These are phyloP conservation scores for Hypoxylon sp. DNA, from an alignment of 2,329 filamentous ascomycete genomes.

Conservation along the genomic window DNA sequence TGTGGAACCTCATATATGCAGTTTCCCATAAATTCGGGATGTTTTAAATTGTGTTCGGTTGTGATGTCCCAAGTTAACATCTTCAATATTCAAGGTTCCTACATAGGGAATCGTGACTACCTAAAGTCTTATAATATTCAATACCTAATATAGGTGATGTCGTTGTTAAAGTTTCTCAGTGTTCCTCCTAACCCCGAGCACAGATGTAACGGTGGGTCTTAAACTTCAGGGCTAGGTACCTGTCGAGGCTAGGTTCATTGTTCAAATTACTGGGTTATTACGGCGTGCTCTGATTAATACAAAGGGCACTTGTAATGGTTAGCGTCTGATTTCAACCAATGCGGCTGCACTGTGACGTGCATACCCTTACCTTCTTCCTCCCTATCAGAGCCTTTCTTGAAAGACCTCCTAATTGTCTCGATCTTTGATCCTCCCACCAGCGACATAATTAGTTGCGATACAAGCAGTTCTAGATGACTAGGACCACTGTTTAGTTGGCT, in stretches of 20 bases:
- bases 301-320: slow-evolving; percentile 12
- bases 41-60: neutral
- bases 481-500: slow-evolving; percentile 20
- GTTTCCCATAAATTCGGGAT: neutral
- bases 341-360: slow-evolving; percentile 47
- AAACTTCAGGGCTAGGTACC: neutral
- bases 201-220: neutral
- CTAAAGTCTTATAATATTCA: neutral
- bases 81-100: no score
- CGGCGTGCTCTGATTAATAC: slow-evolving; percentile 19
- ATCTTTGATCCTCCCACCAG: slow-evolving; percentile 27
- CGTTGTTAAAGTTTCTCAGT: neutral
- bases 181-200: neutral
- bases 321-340: slow-evolving; percentile 38
- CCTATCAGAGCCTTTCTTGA: slow-evolving; percentile 28
- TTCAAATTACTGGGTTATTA: neutral
- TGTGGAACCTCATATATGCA: neutral
- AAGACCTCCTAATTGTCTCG: slow-evolving; percentile 25
- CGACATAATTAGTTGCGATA: slow-evolving; percentile 11
- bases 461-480: slow-evolving; percentile 11
- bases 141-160: no score
- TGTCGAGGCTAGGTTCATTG: neutral
- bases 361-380: slow-evolving; percentile 30
- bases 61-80: neutral
- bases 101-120: neutral